Evolutionary conservation across 352 stramenopile genomes (phyloP).

Genomic region (Pythium chondricola): DNA sequence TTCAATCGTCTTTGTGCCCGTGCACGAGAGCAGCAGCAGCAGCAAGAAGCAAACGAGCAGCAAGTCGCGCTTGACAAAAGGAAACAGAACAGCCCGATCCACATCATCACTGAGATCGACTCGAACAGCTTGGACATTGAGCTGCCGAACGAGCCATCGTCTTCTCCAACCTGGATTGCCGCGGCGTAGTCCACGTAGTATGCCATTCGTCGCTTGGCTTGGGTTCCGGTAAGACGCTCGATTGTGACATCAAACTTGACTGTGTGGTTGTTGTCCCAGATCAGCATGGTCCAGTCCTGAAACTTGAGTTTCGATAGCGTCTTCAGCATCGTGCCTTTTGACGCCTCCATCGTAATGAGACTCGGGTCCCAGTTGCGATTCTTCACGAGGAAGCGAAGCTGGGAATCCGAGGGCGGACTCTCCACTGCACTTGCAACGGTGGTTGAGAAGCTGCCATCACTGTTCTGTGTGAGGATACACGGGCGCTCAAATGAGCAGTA

Average conservation of each 20-base stretch:
- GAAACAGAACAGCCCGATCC: conserved; percentile 23
- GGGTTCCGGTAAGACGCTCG: conserved; percentile 17
- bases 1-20: conserved; percentile 28
- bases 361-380: conserved; percentile 28
- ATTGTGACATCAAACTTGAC: conserved; percentile 36
- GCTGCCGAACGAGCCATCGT: conserved; percentile 10
- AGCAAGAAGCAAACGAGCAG: conserved; percentile 38
- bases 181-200: conserved; percentile 28
- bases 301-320: conserved; percentile 35
- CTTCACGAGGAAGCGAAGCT: conserved; percentile 22
- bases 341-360: conserved; percentile 39
- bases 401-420: conserved; percentile 3
- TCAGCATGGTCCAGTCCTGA: conserved; percentile 23
- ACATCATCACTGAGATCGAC: conserved; percentile 29
- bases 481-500: conserved; percentile 41
- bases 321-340: conserved; percentile 24
- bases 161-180: conserved; percentile 1
- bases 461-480: conserved; percentile 33
- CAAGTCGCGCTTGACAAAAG: conserved; percentile 51
- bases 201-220: conserved; percentile 12
- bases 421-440: conserved; percentile 15
- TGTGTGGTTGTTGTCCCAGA: conserved; percentile 17
- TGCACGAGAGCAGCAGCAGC: conserved; percentile 44
- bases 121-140: conserved; percentile 25
- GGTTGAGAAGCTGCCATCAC: conserved; percentile 21